Percentiles rank a stretch among this genome's conserved stretches.
Evolutionary conservation across 1,284 basidiomycete species (phyloP).

Genomic region (Leccinum proliferum): DNA sequence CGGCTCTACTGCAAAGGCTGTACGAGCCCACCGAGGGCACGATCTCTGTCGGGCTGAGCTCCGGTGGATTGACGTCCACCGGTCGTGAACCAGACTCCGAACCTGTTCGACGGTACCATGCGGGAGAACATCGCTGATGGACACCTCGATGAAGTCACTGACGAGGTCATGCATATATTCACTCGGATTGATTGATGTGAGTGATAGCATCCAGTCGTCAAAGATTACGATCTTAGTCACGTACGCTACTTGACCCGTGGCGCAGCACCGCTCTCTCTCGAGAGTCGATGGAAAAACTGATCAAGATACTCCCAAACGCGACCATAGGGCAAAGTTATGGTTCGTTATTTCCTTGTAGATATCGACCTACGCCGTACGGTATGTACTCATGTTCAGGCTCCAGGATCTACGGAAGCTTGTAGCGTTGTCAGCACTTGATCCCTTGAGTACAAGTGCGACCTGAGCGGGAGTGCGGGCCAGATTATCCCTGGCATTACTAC

Average conservation of each 20-base stretch:
- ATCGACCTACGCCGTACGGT: not conserved
- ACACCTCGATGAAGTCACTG: no score
- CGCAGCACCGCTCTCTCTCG: conserved; percentile 56
- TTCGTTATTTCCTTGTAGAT: conserved; percentile 17
- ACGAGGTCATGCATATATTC: no score
- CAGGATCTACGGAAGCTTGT: conserved; percentile 41
- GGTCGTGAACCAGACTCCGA: no score
- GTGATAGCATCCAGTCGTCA: conserved; percentile 45
- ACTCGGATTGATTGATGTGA: conserved; percentile 6
- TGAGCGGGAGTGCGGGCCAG: conserved; percentile 50
- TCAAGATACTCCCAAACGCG: conserved; percentile 40
- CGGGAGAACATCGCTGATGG: no score
- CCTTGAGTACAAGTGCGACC: conserved; percentile 39
- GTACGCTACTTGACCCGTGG: conserved; percentile 48
- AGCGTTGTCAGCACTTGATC: conserved; percentile 32
- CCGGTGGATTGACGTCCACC: no score
- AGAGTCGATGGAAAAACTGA: conserved; percentile 45
- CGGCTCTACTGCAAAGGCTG: no score
- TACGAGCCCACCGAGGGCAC: no score
- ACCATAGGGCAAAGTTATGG: conserved; percentile 49
- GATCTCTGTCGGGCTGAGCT: no score
- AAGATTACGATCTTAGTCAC: conserved; percentile 48
- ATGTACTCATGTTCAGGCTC: not conserved
- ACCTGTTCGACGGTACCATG: no score
- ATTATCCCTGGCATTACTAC: not conserved